Conservation (phyloP, 2,329 filamentous ascomycete genomes). For the Lojkania enalia region DNA sequence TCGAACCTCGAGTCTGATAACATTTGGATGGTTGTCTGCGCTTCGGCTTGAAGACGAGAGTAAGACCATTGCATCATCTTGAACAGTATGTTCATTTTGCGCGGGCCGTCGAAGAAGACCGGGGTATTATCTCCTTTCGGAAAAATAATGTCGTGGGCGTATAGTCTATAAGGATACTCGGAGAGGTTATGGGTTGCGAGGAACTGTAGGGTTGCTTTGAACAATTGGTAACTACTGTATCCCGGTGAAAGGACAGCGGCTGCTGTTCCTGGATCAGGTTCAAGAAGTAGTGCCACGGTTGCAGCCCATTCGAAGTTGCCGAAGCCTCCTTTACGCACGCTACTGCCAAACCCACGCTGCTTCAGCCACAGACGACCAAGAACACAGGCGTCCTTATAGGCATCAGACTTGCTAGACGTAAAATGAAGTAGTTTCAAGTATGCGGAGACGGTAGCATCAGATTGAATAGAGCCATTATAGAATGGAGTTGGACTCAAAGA, state of each 20-base stretch:
- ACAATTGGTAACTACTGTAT: slow-evolving; percentile 88
- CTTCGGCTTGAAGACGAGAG: slow-evolving; percentile 70
- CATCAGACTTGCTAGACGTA: slow-evolving; percentile 68
- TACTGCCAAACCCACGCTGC: slow-evolving; percentile 77
- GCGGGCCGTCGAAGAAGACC: slow-evolving; percentile 74
- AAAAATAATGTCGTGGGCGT: slow-evolving; percentile 41
- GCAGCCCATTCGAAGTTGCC: slow-evolving; percentile 89
- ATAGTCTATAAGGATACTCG: slow-evolving; percentile 64
- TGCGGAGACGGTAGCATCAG: slow-evolving; percentile 71
- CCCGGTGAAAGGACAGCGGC: slow-evolving; percentile 73
- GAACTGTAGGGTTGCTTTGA: slow-evolving; percentile 92
- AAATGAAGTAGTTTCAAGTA: slow-evolving; percentile 77
- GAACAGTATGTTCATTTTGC: slow-evolving; percentile 80
- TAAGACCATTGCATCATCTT: slow-evolving; percentile 92
- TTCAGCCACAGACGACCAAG: slow-evolving; percentile 87
- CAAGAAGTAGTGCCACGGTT: slow-evolving; percentile 78
- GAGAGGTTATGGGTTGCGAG: slow-evolving; percentile 73
- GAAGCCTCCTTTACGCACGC: slow-evolving; percentile 77
- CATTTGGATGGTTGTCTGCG: slow-evolving; percentile 71
- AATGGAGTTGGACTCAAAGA: slow-evolving; percentile 67
- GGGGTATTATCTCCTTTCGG: slow-evolving; percentile 58
- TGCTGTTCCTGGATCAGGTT: slow-evolving; percentile 73
- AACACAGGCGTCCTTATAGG: slow-evolving; percentile 81
- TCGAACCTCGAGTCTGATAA: slow-evolving; percentile 74
- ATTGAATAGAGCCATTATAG: slow-evolving; percentile 85